Percentiles rank a stretch among this genome's conserved stretches.
Evolutionary conservation across 2,329 filamentous ascomycete genomes (phyloP).

Genomic region (Penicillium sp.): DNA sequence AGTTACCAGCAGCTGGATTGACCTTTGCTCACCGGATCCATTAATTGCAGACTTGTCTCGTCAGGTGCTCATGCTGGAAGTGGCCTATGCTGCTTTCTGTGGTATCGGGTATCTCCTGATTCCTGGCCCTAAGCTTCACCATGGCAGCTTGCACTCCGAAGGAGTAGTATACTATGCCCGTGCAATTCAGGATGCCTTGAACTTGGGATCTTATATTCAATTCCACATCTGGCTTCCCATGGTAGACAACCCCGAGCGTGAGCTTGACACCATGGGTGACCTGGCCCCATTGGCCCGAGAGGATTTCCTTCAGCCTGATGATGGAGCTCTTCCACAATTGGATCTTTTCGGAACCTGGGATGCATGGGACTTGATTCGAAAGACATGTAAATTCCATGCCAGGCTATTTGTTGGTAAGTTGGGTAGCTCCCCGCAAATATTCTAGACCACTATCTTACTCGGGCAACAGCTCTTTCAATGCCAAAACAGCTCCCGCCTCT

Average conservation of each 20-base stretch:
- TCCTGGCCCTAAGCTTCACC: conserved; percentile 69
- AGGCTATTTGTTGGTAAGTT: conserved; percentile 80
- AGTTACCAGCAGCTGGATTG: conserved; percentile 88
- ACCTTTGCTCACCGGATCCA: conserved; percentile 79
- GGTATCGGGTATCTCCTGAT: conserved; percentile 82
- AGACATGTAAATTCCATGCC: conserved; percentile 78
- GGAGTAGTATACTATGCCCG: conserved; percentile 74
- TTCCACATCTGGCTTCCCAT: conserved; percentile 81
- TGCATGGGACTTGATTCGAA: conserved; percentile 85
- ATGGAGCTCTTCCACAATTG: conserved; percentile 48
- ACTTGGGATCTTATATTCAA: conserved; percentile 71
- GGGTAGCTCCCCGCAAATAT: neutral
- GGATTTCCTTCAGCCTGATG: conserved; percentile 37
- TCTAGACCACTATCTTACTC: neutral
- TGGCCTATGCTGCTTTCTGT: conserved; percentile 94
- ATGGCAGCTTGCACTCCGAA: conserved; percentile 50
- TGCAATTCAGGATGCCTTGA: conserved; percentile 76
- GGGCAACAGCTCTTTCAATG: conserved; percentile 53
- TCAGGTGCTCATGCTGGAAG: conserved; percentile 85
- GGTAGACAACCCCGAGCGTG: conserved; percentile 68
- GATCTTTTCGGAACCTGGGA: conserved; percentile 86
- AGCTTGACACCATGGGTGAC: conserved; percentile 46
- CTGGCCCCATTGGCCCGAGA: conserved; percentile 44
- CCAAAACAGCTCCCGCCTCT: conserved; percentile 59
- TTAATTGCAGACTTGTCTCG: conserved; percentile 81